Base-by-base conservation (phyloP, 1,139 yeast species). In the Hyphopichia pseudoburtonii region DNA sequence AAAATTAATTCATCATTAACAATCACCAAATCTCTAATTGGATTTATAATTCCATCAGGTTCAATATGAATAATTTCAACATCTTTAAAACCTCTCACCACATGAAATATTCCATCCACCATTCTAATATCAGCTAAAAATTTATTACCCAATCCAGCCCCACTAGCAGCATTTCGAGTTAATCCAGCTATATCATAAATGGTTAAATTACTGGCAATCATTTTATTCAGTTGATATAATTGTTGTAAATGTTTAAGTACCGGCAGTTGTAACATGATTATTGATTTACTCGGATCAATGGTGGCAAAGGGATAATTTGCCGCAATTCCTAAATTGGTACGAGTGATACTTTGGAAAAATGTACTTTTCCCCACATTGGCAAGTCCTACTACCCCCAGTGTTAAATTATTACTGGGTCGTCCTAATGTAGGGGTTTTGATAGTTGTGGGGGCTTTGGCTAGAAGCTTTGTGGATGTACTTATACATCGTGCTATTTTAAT, bases 241-340 rank as follows among this genome's bases (percentile, higher is more conserved):
- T 60, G 44, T 23, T 64, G 63, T 30, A 67, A 57, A 34, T 64
- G 69, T 24, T 71, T 68, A n/a, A 84, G 58, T 43, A 70, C 69
- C 11, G 57, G 56, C 42, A 80, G 75, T 16, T 80, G 81, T 2
- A 82, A 83, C 7, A 73, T 60, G 2, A 81, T 77, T 35, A 75
- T 62, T 16, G 88, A 79, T 51, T 82, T 82, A 47, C 80, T 86
- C 0, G 90, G 87, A 30, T 82, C 83, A 26, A 84, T 83, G 1
- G 92, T 84, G 11, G 90, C 92, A 61, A 80, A 84, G 3, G 92
- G 90, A 51, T 83, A 84, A 54, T 84, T 84, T 19, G 88, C 90
- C 2, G 90, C 89, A 43, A 81, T 83, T 0, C 92, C 89, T 36
- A 83, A 57, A 12, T 66, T 71, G 7, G 85, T 76, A 43, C 78